Evolutionary conservation across 202 grass and related monocot genomes (phyloP).

Genomic region (Eragrostis tef): DNA sequence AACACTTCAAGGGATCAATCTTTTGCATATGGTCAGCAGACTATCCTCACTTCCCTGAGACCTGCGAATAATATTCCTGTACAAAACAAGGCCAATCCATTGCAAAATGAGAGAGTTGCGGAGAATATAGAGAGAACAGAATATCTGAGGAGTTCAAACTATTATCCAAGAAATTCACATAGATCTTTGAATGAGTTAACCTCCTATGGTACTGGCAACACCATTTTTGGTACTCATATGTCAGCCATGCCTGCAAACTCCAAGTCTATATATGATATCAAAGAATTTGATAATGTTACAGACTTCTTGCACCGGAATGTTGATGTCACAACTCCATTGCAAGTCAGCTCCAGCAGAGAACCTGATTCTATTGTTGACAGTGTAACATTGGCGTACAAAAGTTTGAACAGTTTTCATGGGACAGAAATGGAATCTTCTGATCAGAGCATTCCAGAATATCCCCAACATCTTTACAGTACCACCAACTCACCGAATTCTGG

Average conservation of each 20-base stretch:
- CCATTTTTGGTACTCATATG: slow-evolving; percentile 44
- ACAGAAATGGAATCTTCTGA: slow-evolving; percentile 15
- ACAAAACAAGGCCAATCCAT: slow-evolving; percentile 39
- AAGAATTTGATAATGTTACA: slow-evolving; percentile 40
- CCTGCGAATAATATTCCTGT: slow-evolving; percentile 26
- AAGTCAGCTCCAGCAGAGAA: slow-evolving; percentile 41
- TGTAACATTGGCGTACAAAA: slow-evolving; percentile 39
- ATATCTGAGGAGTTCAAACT: slow-evolving; percentile 37
- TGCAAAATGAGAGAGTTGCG: slow-evolving; percentile 28
- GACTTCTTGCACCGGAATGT: slow-evolving; percentile 43
- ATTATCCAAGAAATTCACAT: slow-evolving; percentile 45
- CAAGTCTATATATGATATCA: slow-evolving; percentile 50
- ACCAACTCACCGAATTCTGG: slow-evolving; percentile 25
- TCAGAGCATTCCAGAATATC: slow-evolving; percentile 18
- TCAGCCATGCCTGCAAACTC: slow-evolving; percentile 57
- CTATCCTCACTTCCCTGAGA: slow-evolving; percentile 40
- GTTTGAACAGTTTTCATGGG: slow-evolving; percentile 40
- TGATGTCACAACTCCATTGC: slow-evolving; percentile 36
- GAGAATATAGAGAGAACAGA: slow-evolving; percentile 40
- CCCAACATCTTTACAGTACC: neutral
- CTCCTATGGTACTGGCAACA: slow-evolving; percentile 29
- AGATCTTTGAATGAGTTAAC: slow-evolving; percentile 52
- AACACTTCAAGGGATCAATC: slow-evolving; percentile 35
- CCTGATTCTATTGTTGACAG: slow-evolving; percentile 43
- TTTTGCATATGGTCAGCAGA: slow-evolving; percentile 40